Evolutionary conservation across 108 stramenopile genomes (phyloP), one percentile per base, ranked within the genome.

Genomic region (Stephanodiscus minutulus): DNA sequence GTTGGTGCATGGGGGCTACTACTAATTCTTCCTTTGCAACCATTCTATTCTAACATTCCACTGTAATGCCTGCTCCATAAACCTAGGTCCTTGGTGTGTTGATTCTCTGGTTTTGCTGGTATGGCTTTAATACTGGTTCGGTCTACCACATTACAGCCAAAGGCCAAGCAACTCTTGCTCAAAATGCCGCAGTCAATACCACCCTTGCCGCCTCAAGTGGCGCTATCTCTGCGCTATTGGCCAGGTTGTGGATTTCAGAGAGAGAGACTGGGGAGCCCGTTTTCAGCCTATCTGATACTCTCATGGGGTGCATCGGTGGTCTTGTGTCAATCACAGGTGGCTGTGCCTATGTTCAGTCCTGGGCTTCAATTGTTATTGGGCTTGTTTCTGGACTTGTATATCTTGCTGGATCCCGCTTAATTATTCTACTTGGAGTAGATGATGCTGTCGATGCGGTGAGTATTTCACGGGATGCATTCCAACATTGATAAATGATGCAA

Each of bases 71-170:
- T 6, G 1, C 64, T 18, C 37, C 20, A 4, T n/a, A 29, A 15
- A 37, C 28, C n/a, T 36, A 70, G 36, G 55, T 74, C 10, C 77
- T 88, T n/a, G 87, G 94, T 48, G 90, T 86, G 29, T 88, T 97
- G 69, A 83, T 97, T 67, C 81, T 97, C 8, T 95, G 94, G 94
- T 87, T 94, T 70, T 94, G 93, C 66, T 95, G 97, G 95, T 95
- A 93, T 63, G 95, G 94, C 55, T 97, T 97, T 88, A 95, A 95
- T 86, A 80, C 89, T 35, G 93, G 90, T 46, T 94, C 93, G 15
- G 88, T 90, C 39, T 72, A 91, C 47, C 74, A 62, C 69, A 93
- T 95, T 69, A 83, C 83, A 53, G 83, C 73, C 63, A 25, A 64
- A 22, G 77, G 50, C 41, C 35, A 60, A 27, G 76, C 71, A 22